Evolutionary conservation across 257 asterid genomes (phyloP).

Genomic region (Verbascum thapsus): DNA sequence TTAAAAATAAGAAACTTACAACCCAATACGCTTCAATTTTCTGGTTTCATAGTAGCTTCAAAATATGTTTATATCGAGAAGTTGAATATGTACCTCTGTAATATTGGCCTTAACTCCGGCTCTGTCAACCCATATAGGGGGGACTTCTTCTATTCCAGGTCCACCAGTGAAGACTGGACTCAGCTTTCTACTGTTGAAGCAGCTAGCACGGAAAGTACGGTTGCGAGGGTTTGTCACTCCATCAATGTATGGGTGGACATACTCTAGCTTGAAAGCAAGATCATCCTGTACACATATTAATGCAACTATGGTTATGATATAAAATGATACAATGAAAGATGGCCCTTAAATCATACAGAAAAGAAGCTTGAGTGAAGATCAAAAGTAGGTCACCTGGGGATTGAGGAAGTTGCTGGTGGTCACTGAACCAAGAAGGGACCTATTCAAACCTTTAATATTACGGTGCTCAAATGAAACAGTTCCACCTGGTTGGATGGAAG

Average conservation of each 20-base stretch:
- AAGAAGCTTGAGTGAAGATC: conserved; percentile 18
- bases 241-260: conserved; percentile 90
- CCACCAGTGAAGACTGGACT: conserved; percentile 99
- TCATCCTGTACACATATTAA: conserved; percentile 67
- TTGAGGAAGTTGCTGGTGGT: conserved; percentile 94
- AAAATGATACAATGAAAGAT: conserved; percentile 6
- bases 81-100: conserved; percentile 63
- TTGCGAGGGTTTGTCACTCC: conserved; percentile 87
- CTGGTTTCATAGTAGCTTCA: background rate
- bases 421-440: conserved; percentile 95
- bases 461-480: conserved; percentile 97
- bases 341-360: background rate
- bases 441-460: conserved; percentile 82
- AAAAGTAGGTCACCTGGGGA: conserved; percentile 70
- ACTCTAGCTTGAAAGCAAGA: conserved; percentile 94
- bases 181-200: conserved; percentile 93
- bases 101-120: conserved; percentile 88
- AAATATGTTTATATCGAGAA: conserved; percentile 17
- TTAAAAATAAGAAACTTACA: conserved; percentile 12
- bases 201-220: conserved; percentile 87
- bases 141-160: conserved; percentile 95
- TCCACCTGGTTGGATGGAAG: conserved; percentile 99
- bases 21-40: conserved; percentile 3
- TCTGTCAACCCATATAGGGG: conserved; percentile 98
- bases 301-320: conserved; percentile 3